Evolutionary conservation across 192 early-diverging fungal species (phyloP).

Genomic region (Coemansia sp.): DNA sequence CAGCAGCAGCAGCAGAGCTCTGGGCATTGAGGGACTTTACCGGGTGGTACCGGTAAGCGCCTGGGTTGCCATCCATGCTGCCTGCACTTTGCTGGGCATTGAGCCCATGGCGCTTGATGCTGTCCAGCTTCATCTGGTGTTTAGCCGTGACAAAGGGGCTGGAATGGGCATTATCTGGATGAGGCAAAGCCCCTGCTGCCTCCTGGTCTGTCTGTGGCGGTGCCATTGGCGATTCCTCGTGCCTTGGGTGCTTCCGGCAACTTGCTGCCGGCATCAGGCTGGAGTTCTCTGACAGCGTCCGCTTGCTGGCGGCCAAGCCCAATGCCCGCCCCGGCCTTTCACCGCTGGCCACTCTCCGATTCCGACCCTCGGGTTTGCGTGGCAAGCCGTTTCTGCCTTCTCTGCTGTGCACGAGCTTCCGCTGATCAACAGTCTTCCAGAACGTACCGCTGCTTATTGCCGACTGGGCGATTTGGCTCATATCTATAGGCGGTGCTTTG

Average conservation of each 20-base stretch:
- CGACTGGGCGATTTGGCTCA: not conserved
- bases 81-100: not conserved
- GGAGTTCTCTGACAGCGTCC: conserved; percentile 17
- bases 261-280: not conserved
- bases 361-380: not conserved
- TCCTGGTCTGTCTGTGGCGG: not conserved
- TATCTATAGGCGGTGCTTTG: not conserved
- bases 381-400: not conserved
- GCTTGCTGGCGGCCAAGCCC: conserved; percentile 12
- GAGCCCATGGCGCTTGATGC: conserved; percentile 22
- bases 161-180: not conserved
- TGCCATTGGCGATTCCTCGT: not conserved
- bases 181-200: not conserved
- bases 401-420: not conserved
- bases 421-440: not conserved
- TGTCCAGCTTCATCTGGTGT: conserved; percentile 35
- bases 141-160: conserved; percentile 34
- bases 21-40: conserved; percentile 5
- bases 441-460: not conserved
- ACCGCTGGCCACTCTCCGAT: not conserved
- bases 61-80: conserved; percentile 1
- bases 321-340: not conserved
- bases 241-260: not conserved
- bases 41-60: conserved; percentile 5
- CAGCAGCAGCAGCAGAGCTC: not conserved